These are phyloP conservation scores for Ascocoryne sarcoides DNA, from an alignment of 2,329 filamentous ascomycete genomes.

Conservation along the genomic window DNA sequence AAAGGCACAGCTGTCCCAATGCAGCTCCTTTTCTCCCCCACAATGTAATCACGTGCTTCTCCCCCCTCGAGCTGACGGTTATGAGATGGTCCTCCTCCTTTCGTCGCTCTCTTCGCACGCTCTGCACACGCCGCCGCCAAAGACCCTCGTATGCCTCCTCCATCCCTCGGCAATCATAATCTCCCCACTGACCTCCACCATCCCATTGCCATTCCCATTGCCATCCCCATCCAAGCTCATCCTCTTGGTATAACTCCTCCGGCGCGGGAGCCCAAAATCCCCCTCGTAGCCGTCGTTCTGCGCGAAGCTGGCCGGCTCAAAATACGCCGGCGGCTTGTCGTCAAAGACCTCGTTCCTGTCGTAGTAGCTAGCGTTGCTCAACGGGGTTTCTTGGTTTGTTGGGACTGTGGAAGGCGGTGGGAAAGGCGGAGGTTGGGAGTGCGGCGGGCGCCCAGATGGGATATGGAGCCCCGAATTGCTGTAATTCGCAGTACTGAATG, in stretches of 20 bases:
- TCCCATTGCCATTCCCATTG: too few species aligned
- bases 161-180: constrained; percentile 17
- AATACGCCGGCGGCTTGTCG: neutral
- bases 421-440: neutral
- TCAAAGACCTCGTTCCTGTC: neutral
- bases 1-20: neutral
- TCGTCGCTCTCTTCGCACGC: constrained; percentile 19
- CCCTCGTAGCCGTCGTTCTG: neutral
- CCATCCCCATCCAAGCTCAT: constrained; percentile 5
- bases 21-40: neutral
- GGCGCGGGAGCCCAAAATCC: constrained; percentile 4
- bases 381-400: neutral
- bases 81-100: neutral
- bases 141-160: constrained; percentile 20
- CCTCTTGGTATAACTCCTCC: constrained; percentile 17
- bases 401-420: neutral
- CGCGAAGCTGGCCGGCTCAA: neutral
- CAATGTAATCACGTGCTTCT: neutral
- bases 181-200: constrained; percentile 14
- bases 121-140: constrained; percentile 20
- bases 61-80: too few species aligned
- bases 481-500: too few species aligned
- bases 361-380: neutral
- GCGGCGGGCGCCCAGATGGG: too few species aligned
- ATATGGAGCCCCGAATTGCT: too few species aligned